Evolutionary conservation across 371 early-diverging fungal genomes (phyloP), one percentile per base, ranked within the genome.

Genomic region (Homolaphlyctis polyrhiza): DNA sequence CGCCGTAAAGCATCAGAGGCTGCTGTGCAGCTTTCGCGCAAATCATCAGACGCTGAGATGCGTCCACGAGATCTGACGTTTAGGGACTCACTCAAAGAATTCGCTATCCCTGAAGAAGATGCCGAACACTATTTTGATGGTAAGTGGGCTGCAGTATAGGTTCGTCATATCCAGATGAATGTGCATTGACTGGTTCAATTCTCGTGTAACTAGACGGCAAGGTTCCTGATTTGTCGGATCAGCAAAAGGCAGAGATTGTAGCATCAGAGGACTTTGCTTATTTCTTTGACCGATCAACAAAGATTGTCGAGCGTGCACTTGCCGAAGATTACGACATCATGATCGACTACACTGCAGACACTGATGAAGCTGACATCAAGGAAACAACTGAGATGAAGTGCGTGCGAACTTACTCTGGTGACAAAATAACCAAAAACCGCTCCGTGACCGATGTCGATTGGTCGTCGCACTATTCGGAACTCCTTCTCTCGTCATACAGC

Each of bases 371-470:
- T 18, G 47, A 47, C 8, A 18, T 3, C 47, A 47, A 47, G 18
- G 47, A 47, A 25, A 18, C 47, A 3, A 47, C 4, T 66, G 82
- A 82, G 34, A 86, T 93, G 62, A 87, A 91, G 66, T 82, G 81
- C 50, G 70, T 87, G 14, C 78, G 83, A 61, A 71, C 84, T 21
- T 93, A 93, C 70, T 89, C 81, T 76, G 90, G 89, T 68, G 96
- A 97, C 39, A 80, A 86, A 39, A 86, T 85, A 86, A 81, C 87
- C 47, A 87, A 87, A 71, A 89, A 90, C 69, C 81, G 95, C 54
- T 86, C 94, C 2, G 91, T 96, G 11, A 94, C 94, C 27, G 94
- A 92, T 64, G 80, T 96, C 29, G 83, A 85, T 55, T 97, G 97
- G 97, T 94, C 32, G 25, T 21, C 34, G 1, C 70, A 91, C 87